Evolutionary conservation across 2,329 filamentous ascomycete genomes (phyloP), one percentile per base, ranked within the genome.

Genomic region (Sporothrix pseudoabietina): DNA sequence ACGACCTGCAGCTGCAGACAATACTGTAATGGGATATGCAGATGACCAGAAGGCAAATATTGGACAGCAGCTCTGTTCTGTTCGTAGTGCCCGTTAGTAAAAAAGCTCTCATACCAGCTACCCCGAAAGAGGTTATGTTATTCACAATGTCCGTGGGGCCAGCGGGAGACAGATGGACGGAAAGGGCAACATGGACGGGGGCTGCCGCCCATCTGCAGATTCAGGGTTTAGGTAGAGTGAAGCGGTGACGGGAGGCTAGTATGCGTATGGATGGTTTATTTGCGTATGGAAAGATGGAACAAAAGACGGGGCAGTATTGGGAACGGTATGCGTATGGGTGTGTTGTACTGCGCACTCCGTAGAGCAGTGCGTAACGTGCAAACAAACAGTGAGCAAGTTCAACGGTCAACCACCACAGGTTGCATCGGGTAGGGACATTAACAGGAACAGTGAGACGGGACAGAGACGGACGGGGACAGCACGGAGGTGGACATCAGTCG

Each of bases 391-490:
- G 12, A 19, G 44, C 44, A 49, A 49, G 44, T 49, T 49, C 41
- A 32, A 32, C 22, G n/a, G 39, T 66, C 12, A 35, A 66, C 30
- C 22, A 32, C 44, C 35, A 39, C 10, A 19, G 44, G 47, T 49
- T 52, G 65, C 65, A 52, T 49, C 41, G 65, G 26, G 65, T 26
- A 52, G 44, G 14, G 44, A 35, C 65, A 68, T 16, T n/a, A 65
- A 19, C 55, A 59, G 55, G 26, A 39, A 39, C 26, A 47, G 44
- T 35, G 26, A 68, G 44, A 35, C 44, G 26, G 44, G 47, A 52
- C 22, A 52, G 44, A 26, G 65, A 49, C 44, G 14, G 44, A 49
- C 4, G 26, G 44, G 39, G n/a, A 19, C 19, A 47, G 22, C 30
- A 32, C 22, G 63, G 63, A 16, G 59, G 35, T 65, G 35, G 35